A percentile compares a stretch with the other conserved stretches of the same genome.
These are phyloP conservation scores for Chrysosporium queenslandicum DNA, from an alignment of 2,329 filamentous ascomycete genomes.

Conservation along the genomic window DNA sequence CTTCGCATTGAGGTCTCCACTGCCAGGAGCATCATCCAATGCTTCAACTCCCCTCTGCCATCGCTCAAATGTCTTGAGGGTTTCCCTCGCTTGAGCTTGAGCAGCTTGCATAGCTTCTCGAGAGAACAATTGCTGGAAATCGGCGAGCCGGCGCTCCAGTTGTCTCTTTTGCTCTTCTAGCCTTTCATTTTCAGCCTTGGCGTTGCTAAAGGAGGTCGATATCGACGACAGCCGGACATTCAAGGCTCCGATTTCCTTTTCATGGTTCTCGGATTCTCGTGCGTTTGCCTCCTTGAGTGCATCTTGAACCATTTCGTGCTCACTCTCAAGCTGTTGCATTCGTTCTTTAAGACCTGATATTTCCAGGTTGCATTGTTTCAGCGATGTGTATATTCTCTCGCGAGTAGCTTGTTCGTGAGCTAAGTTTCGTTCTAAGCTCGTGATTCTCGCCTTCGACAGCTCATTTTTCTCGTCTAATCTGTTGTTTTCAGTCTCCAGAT, in stretches of 20 bases:
- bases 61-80: slow-evolving; percentile 19
- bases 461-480: slow-evolving; percentile 31
- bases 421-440: slow-evolving; percentile 29
- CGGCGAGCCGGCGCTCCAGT: slow-evolving; percentile 31
- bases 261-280: slow-evolving; percentile 23
- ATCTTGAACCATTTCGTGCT: slow-evolving; percentile 22
- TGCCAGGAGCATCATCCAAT: slow-evolving; percentile 14
- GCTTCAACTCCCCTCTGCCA: slow-evolving; percentile 17
- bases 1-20: slow-evolving; percentile 20
- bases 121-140: slow-evolving; percentile 30
- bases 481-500: slow-evolving; percentile 28
- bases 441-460: slow-evolving; percentile 25
- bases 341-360: slow-evolving; percentile 29
- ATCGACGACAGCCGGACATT: slow-evolving; percentile 36
- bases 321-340: slow-evolving; percentile 28
- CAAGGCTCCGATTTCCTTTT: slow-evolving; percentile 31
- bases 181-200: slow-evolving; percentile 29
- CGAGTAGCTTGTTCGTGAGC: slow-evolving; percentile 27
- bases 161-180: slow-evolving; percentile 29
- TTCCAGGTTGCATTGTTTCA: slow-evolving; percentile 31
- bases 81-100: slow-evolving; percentile 27
- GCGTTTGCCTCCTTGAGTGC: slow-evolving; percentile 20
- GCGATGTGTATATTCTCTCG: slow-evolving; percentile 27
- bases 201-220: slow-evolving; percentile 31
- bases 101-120: slow-evolving; percentile 32